Conservation (phyloP, 495 filamentous ascomycete species). For the Bombardia bombarda region DNA sequence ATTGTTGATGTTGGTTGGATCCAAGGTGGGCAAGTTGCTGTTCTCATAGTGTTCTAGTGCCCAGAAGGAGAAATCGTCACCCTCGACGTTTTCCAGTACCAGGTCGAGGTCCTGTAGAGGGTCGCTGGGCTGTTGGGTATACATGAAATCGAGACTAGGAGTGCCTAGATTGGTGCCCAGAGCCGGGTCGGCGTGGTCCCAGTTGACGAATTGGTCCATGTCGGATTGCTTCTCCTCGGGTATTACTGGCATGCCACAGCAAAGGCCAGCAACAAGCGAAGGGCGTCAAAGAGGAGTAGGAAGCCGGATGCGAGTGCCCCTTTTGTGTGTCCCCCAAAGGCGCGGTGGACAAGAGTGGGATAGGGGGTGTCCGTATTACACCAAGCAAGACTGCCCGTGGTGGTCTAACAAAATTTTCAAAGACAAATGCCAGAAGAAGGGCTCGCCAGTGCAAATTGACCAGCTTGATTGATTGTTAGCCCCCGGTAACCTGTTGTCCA, state of each 20-base stretch:
- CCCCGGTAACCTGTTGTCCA: too few species aligned
- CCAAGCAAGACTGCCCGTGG: background rate
- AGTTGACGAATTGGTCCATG: constrained; percentile 41
- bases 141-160: constrained; percentile 6
- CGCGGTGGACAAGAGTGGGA: background rate
- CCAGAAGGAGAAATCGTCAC: constrained; percentile 43
- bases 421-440: too few species aligned
- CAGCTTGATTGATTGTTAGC: background rate
- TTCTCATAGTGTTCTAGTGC: constrained; percentile 40
- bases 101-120: constrained; percentile 32
- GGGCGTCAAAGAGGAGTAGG: constrained; percentile 7
- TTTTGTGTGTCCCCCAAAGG: background rate
- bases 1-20: constrained; percentile 6
- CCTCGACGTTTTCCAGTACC: constrained; percentile 35
- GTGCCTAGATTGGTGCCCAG: too few species aligned
- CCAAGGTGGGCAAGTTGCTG: constrained; percentile 16
- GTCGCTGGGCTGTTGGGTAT: constrained; percentile 11
- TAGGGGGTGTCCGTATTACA: background rate
- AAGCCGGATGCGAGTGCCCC: too few species aligned
- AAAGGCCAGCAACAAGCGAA: constrained; percentile 11
- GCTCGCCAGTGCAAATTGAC: background rate
- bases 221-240: too few species aligned
- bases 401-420: too few species aligned
- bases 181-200: constrained; percentile 31
- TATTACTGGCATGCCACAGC: constrained; percentile 13